Evolutionary conservation across 2,329 filamentous ascomycete genomes (phyloP).

Genomic region (Aspergillus piperis): DNA sequence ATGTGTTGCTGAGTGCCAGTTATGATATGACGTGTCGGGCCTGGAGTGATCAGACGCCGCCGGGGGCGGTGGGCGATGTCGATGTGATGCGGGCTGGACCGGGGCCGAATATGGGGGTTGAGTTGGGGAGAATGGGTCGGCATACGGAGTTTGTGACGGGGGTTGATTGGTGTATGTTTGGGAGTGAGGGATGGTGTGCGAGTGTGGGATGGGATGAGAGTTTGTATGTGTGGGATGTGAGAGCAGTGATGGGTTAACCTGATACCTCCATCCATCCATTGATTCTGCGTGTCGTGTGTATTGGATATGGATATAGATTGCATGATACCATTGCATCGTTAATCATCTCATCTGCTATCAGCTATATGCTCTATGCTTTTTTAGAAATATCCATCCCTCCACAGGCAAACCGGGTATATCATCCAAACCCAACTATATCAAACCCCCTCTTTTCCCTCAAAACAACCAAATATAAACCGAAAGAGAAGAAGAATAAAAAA

Average conservation of each 20-base stretch:
- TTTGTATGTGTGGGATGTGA: constrained; percentile 89
- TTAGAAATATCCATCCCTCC: not conserved
- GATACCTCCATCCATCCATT: constrained; percentile 1
- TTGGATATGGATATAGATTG: constrained; percentile 27
- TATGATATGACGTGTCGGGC: constrained; percentile 98
- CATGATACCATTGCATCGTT: constrained; percentile 23
- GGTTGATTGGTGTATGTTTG: constrained; percentile 97
- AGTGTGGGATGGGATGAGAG: constrained; percentile 93
- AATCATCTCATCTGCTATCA: not conserved
- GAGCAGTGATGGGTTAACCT: constrained; percentile 56
- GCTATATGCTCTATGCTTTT: not conserved
- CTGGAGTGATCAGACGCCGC: constrained; percentile 77
- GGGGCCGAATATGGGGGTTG: constrained; percentile 56
- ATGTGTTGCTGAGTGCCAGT: constrained; percentile 82
- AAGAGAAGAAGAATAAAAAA: not conserved
- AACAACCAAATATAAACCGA: not conserved
- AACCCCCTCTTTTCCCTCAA: not conserved
- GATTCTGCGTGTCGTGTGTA: constrained; percentile 12
- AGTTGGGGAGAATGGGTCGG: constrained; percentile 83
- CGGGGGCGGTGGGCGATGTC: constrained; percentile 34
- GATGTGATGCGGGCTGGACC: constrained; percentile 44
- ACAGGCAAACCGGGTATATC: not conserved
- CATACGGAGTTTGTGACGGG: constrained; percentile 97
- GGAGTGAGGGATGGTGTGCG: constrained; percentile 91
- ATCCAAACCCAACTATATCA: not conserved